Percentiles rank a stretch among this genome's conserved stretches.
phyloP scores from a whole-genome alignment of 371 early-diverging fungal species.

The Sporodiniella umbellata region DNA sequence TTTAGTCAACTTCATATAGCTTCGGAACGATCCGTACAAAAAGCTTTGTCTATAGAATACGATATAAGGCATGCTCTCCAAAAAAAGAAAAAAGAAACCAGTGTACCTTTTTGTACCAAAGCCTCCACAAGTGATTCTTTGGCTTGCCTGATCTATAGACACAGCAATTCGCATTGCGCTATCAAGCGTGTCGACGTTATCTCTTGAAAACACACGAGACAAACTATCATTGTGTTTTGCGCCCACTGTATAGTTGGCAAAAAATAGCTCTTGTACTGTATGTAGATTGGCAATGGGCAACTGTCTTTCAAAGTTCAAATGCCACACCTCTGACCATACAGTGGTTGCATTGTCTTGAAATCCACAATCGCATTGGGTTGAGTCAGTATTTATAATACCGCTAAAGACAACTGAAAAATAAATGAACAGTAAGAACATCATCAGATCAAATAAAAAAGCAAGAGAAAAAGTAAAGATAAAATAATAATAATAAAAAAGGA shows the following conservation, averaged over 20 bases:
- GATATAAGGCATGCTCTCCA: too few species aligned
- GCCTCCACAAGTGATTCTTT: conserved; percentile 2
- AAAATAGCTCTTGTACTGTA: conserved; percentile 12
- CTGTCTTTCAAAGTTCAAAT: conserved; percentile 24
- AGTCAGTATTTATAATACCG: background rate
- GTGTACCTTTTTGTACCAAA: conserved; percentile 29
- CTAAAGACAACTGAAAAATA: background rate
- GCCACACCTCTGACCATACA: conserved; percentile 37
- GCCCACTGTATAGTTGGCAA: conserved; percentile 23
- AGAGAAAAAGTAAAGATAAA: background rate
- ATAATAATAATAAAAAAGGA: background rate
- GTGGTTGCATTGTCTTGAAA: conserved; percentile 22
- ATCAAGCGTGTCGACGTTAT: conserved; percentile 22
- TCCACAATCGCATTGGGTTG: conserved; percentile 28
- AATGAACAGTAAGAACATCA: background rate
- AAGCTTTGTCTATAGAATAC: conserved; percentile 23
- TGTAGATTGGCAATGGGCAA: background rate
- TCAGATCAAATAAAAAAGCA: background rate
- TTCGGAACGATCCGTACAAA: conserved; percentile 42
- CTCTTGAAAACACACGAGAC: conserved; percentile 26
- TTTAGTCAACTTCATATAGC: conserved; percentile 20
- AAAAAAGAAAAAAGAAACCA: background rate
- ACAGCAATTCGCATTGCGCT: conserved; percentile 16
- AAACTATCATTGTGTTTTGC: conserved; percentile 27
- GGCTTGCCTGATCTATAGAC: background rate